phyloP scores from a whole-genome alignment of 2,329 filamentous ascomycete species.

The Ophiostoma populinum region DNA sequence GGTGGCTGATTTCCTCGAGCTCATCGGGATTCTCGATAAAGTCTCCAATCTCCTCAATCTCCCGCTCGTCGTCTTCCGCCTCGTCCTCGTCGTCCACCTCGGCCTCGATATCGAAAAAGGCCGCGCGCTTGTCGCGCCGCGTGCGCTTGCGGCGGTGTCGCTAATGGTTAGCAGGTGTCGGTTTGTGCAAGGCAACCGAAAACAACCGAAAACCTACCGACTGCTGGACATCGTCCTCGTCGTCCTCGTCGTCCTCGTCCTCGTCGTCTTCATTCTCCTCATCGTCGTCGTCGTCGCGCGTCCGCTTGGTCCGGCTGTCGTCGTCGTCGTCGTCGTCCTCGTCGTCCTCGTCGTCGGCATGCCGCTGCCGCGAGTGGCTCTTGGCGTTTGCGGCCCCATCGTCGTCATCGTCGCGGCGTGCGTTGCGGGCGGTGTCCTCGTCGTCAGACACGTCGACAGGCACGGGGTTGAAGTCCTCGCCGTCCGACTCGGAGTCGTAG shows the following conservation, averaged over 20 bases:
- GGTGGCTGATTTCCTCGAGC: conserved; percentile 58
- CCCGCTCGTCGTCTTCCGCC: conserved; percentile 75
- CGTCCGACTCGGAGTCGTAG: conserved; percentile 54
- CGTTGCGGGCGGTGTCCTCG: conserved; percentile 28
- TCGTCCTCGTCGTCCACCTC: conserved; percentile 94
- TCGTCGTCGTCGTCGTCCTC: conserved; percentile 5
- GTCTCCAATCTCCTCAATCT: conserved; percentile 64
- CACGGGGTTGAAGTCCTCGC: conserved; percentile 77
- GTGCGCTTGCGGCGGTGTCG: conserved; percentile 66
- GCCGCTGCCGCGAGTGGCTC: conserved; percentile 17
- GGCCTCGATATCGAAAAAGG: conserved; percentile 95
- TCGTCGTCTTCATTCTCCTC: conserved; percentile 20
- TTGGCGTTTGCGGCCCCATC: conserved; percentile 20
- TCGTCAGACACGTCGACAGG: conserved; percentile 58
- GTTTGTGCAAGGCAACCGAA: not conserved
- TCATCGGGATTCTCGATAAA: conserved; percentile 87
- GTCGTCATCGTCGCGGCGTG: conserved; percentile 20
- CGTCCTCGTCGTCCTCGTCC: conserved; percentile 21
- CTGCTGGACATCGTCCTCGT: conserved; percentile 27
- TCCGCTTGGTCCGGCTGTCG: conserved; percentile 7
- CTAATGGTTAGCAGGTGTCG: conserved; percentile 17
- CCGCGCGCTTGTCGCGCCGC: conserved; percentile 51
- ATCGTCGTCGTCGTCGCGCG: conserved; percentile 14
- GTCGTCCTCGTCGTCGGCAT: conserved; percentile 17
- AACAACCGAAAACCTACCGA: conserved; percentile 16